Evolutionary conservation across 2,329 filamentous ascomycete species (phyloP).

Genomic region (Ophiosphaerella narmari): DNA sequence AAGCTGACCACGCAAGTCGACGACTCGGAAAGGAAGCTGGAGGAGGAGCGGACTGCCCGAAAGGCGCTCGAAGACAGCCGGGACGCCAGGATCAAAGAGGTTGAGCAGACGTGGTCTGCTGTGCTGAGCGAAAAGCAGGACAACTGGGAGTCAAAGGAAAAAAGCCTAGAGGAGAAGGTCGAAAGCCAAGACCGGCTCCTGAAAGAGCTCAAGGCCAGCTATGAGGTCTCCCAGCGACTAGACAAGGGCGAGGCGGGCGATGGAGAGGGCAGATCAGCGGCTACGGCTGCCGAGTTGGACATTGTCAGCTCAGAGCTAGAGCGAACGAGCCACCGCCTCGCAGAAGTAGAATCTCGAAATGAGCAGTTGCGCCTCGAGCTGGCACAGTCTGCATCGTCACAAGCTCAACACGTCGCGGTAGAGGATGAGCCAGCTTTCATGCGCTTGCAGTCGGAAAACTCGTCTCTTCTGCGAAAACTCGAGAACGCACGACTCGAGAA

Average conservation of each 20-base stretch:
- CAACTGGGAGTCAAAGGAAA: slow-evolving; percentile 96
- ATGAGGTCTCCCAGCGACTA: slow-evolving; percentile 91
- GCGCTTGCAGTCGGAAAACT: slow-evolving; percentile 90
- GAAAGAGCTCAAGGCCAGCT: slow-evolving; percentile 94
- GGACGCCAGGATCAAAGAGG: slow-evolving; percentile 81
- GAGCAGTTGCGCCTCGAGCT: slow-evolving; percentile 90
- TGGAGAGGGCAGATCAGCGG: slow-evolving; percentile 61
- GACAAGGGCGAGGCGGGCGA: slow-evolving; percentile 71
- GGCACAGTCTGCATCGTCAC: slow-evolving; percentile 82
- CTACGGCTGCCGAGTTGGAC: slow-evolving; percentile 88
- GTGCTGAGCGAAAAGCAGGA: slow-evolving; percentile 92
- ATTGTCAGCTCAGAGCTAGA: slow-evolving; percentile 92
- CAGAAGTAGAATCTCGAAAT: slow-evolving; percentile 91
- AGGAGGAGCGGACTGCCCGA: slow-evolving; percentile 73
- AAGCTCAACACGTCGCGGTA: slow-evolving; percentile 62
- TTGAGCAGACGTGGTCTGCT: slow-evolving; percentile 86
- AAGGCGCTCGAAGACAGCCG: slow-evolving; percentile 77
- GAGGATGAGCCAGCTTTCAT: slow-evolving; percentile 92
- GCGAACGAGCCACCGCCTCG: slow-evolving; percentile 81
- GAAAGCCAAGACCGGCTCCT: slow-evolving; percentile 91
- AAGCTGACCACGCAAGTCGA: slow-evolving; percentile 81
- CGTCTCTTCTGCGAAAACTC: slow-evolving; percentile 84
- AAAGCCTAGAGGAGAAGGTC: slow-evolving; percentile 86
- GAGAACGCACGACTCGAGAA: slow-evolving; percentile 83
- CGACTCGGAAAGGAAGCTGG: slow-evolving; percentile 77